phyloP scores from a whole-genome alignment of 2,329 filamentous ascomycete species.

The Rosellinia necatrix region DNA sequence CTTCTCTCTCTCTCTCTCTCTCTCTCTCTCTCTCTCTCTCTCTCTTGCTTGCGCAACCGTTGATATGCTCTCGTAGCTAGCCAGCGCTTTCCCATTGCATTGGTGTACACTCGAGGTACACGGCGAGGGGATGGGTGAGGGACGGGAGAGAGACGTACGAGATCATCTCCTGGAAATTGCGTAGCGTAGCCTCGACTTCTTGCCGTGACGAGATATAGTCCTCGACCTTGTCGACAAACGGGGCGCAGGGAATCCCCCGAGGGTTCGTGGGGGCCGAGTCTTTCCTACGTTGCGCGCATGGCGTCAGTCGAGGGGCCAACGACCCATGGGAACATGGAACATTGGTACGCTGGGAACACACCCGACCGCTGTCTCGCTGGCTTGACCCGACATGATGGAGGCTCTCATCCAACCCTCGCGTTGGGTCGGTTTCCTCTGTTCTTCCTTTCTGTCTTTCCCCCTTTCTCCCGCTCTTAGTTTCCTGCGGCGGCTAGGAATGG shows the following conservation, averaged over 20 bases:
- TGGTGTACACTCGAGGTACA: too few relatives aligned
- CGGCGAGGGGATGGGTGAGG: background rate
- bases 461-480: background rate
- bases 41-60: background rate
- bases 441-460: background rate
- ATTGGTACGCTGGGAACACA: too few relatives aligned
- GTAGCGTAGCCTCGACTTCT: slow-evolving; percentile 79
- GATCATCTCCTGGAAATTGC: slow-evolving; percentile 92
- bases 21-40: background rate
- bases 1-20: background rate
- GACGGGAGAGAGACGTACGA: slow-evolving; percentile 61
- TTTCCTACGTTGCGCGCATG: slow-evolving; percentile 41
- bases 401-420: background rate
- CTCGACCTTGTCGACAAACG: slow-evolving; percentile 86
- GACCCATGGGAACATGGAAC: too few relatives aligned
- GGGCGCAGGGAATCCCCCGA: slow-evolving; percentile 80
- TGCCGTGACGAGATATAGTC: slow-evolving; percentile 80
- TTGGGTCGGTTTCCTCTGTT: background rate
- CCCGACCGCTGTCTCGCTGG: slow-evolving; percentile 15
- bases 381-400: slow-evolving; percentile 17
- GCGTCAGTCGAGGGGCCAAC: slow-evolving; percentile 9
- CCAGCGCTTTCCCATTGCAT: too few relatives aligned
- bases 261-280: slow-evolving; percentile 70
- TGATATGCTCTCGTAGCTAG: too few relatives aligned
- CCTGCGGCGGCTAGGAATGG: too few relatives aligned